These are phyloP conservation scores for Talaromyces sp. DNA, from an alignment of 2,329 filamentous ascomycete genomes.

Conservation along the genomic window DNA sequence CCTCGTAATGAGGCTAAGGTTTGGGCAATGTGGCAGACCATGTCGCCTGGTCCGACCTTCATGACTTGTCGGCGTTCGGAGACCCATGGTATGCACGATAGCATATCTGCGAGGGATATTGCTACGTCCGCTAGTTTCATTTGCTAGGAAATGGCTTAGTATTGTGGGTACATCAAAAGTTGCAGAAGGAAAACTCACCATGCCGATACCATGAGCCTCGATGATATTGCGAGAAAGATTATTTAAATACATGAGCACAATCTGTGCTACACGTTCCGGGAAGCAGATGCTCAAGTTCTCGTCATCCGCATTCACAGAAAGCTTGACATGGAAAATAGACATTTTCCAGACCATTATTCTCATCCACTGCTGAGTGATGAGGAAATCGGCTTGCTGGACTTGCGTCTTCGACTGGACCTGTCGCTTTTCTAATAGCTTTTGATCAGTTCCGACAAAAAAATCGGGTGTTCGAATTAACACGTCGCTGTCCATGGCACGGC, in stretches of 20 bases:
- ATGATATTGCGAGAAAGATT: conserved; percentile 17
- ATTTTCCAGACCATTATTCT: conserved; percentile 17
- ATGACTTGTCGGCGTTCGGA: conserved; percentile 14
- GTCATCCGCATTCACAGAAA: conserved; percentile 15
- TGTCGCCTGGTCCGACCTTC: conserved; percentile 15
- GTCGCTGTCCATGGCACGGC: conserved; percentile 17
- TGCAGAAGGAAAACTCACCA: neutral
- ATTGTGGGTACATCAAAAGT: neutral
- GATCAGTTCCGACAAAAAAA: conserved; percentile 13
- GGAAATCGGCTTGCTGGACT: conserved; percentile 16
- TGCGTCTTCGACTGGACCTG: conserved; percentile 15
- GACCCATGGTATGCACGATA: conserved; percentile 16
- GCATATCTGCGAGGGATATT: conserved; percentile 16
- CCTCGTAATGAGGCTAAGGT: conserved; percentile 15
- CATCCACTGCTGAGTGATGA: conserved; percentile 19
- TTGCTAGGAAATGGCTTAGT: conserved; percentile 3
- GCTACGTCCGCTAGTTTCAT: conserved; percentile 18
- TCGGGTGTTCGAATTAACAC: conserved; percentile 6
- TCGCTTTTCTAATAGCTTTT: conserved; percentile 6
- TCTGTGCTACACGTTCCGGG: conserved; percentile 13
- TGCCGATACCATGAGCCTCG: conserved; percentile 17
- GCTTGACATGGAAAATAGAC: conserved; percentile 17
- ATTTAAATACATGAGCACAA: conserved; percentile 14
- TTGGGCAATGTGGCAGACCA: conserved; percentile 14
- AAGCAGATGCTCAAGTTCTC: conserved; percentile 16